Percentiles rank a stretch among this genome's conserved stretches.
phyloP scores from a whole-genome alignment of 164 flowering plant species.

The Warburgia ugandensis region DNA sequence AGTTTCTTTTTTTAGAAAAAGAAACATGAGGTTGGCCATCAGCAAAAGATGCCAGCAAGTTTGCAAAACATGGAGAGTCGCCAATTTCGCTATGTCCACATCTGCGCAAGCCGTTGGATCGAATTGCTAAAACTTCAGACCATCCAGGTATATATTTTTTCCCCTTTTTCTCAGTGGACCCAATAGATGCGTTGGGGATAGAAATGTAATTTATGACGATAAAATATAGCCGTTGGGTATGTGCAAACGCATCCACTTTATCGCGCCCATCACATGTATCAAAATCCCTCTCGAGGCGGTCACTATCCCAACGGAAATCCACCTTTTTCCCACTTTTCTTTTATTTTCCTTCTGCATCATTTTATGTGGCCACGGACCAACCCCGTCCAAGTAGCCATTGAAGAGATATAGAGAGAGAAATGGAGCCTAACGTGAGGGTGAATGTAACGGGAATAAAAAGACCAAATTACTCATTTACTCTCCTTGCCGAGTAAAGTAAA shows the following conservation, averaged over 20 bases:
- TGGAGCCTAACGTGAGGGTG: not conserved
- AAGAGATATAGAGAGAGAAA: not conserved
- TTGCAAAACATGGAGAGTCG: too few species aligned
- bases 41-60: too few species aligned
- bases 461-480: not conserved
- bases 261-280: not conserved
- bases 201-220: too few species aligned
- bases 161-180: too few species aligned
- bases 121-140: too few species aligned
- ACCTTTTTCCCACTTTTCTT: not conserved
- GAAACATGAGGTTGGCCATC: too few species aligned
- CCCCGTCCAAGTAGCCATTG: not conserved
- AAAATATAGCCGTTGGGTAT: constrained; percentile 1
- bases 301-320: constrained; percentile 13
- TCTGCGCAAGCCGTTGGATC: too few species aligned
- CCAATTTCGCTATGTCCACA: too few species aligned
- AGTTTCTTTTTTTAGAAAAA: too few species aligned
- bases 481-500: not conserved
- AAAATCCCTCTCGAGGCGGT: constrained; percentile 4
- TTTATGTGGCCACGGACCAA: not conserved
- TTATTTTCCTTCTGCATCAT: not conserved
- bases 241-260: not conserved
- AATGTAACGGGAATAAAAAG: not conserved
- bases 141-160: too few species aligned
- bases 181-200: too few species aligned